Conservation (phyloP, 208 protist species). For the Trypanosoma caninum region DNA sequence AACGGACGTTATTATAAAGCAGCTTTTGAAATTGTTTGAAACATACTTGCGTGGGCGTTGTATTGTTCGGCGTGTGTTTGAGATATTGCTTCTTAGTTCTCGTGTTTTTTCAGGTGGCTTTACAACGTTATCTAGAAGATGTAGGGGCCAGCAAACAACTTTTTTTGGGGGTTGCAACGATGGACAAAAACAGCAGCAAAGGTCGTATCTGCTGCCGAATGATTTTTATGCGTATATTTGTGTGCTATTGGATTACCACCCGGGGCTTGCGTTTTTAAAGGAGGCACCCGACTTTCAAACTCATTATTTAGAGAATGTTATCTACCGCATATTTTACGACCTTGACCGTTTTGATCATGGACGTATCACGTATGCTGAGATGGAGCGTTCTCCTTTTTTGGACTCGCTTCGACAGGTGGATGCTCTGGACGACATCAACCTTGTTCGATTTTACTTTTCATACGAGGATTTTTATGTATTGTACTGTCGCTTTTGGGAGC, state of each 20-base stretch:
- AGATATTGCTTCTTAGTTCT: conserved; percentile 71
- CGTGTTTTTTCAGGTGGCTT: not conserved
- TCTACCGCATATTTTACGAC: conserved; percentile 95
- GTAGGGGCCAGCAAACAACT: not conserved
- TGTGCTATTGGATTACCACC: conserved; percentile 84
- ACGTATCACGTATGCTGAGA: conserved; percentile 75
- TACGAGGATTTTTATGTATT: conserved; percentile 99
- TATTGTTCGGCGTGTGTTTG: conserved; percentile 72
- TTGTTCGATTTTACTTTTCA: conserved; percentile 93
- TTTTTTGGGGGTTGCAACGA: not conserved
- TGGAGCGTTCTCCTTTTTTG: conserved; percentile 65
- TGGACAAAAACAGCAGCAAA: conserved; percentile 1
- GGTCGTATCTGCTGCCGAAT: conserved; percentile 50
- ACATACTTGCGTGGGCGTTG: conserved; percentile 58
- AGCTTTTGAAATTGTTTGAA: conserved; percentile 81
- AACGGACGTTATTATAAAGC: conserved; percentile 42
- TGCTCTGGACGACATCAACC: conserved; percentile 87
- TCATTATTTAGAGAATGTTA: conserved; percentile 94
- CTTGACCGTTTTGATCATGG: conserved; percentile 82
- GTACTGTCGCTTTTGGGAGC: conserved; percentile 99
- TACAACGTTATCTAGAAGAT: not conserved
- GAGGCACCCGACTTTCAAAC: conserved; percentile 93
- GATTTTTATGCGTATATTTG: conserved; percentile 82
- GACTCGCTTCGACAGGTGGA: conserved; percentile 84
- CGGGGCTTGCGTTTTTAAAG: conserved; percentile 92